These are phyloP conservation scores for Epichloe glyceriae DNA, from an alignment of 2,329 filamentous ascomycete species.

Conservation along the genomic window DNA sequence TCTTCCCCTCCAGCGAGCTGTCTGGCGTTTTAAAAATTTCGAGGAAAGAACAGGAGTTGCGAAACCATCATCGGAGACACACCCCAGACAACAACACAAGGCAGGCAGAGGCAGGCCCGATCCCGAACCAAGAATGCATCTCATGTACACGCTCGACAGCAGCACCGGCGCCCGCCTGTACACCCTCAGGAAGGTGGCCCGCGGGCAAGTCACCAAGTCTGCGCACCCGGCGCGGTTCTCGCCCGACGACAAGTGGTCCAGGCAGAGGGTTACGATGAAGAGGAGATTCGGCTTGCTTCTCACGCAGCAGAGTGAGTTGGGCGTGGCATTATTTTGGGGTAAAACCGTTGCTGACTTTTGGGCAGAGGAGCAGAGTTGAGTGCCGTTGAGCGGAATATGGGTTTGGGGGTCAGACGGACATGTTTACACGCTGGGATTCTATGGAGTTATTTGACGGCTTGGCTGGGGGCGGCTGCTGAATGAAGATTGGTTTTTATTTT, in stretches of 20 bases:
- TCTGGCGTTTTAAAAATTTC: no score
- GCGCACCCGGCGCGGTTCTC: constrained; percentile 95
- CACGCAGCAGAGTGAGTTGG: constrained; percentile 53
- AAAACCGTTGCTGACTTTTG: neutral
- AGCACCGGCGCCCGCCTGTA: constrained; percentile 76
- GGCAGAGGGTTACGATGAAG: constrained; percentile 90
- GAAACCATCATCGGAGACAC: neutral
- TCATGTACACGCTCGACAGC: constrained; percentile 73
- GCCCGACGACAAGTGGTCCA: constrained; percentile 97
- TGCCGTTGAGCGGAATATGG: no score
- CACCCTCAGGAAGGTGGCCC: constrained; percentile 82
- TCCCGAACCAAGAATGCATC: constrained; percentile 43
- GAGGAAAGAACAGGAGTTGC: no score
- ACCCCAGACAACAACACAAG: no score
- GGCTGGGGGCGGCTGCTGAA: no score
- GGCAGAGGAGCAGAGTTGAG: no score
- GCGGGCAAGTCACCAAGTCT: constrained; percentile 82
- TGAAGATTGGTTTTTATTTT: neutral
- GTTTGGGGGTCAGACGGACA: no score
- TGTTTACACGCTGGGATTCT: no score
- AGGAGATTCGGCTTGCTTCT: constrained; percentile 80
- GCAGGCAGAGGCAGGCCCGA: no score
- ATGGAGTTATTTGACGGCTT: no score
- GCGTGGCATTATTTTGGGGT: no score
- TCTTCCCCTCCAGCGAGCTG: neutral